Evolutionary conservation across 257 asterid genomes (phyloP), one percentile per base, ranked within the genome.

Genomic region (Catharanthus roseus): DNA sequence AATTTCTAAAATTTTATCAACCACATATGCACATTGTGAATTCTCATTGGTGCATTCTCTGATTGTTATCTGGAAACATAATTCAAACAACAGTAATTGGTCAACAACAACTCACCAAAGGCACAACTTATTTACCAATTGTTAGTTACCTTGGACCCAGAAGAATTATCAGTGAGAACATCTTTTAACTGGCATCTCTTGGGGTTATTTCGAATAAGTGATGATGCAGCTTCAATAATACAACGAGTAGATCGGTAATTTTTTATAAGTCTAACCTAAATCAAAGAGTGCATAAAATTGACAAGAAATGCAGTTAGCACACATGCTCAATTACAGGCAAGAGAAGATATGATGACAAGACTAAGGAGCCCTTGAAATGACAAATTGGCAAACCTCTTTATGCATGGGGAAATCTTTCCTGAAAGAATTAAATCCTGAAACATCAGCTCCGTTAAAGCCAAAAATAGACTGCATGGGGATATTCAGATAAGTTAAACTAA

Each of bases 381-480:
- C 60, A 57, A 67, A 69, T 73, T 70, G 79, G 72, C 84, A 63
- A 65, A 93, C 99, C 99, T 93, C 97, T 93, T 89, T 89, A 82
- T 80, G 85, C 81, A 77, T 72, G n/a, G 88, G 92, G 84, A 91
- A 93, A 84, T 93, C 96, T 86, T 84, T 86, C 49, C 99, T 86
- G 58, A 93, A 93, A 3, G 97, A 91, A 85, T 91, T 88, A 81
- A 93, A 93, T 75, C 97, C 99, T 75, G 90, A 88, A 75, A 72
- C 82, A 81, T 89, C 96, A 76, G 99, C 99, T 49, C 96, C 99
- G 69, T 92, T 93, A 74, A 93, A 93, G 80, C 99, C 87, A 82
- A 93, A 93, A 79, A 91, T 93, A 57, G 96, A 91, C 99, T 91
- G 93, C 79, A 74, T 33, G 61, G 74, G 68, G 56, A 42, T 66